These are phyloP conservation scores for Brasilioporus rufonigricans DNA, from an alignment of 768 basidiomycete genomes.

Conservation along the genomic window DNA sequence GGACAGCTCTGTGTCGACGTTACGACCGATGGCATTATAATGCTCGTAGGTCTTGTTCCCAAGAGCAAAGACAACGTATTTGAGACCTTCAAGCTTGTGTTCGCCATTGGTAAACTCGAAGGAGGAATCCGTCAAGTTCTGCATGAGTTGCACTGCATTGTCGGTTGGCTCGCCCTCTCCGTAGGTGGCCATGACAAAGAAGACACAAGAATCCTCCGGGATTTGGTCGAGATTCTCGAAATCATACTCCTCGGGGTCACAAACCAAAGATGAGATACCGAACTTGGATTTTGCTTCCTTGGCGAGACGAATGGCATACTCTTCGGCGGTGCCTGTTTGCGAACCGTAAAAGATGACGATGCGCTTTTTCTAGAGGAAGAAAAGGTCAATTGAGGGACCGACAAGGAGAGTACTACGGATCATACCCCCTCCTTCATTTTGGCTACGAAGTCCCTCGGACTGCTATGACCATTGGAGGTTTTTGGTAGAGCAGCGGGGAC, in stretches of 20 bases:
- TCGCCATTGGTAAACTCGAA: slow-evolving; percentile 85
- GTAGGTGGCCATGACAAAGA: slow-evolving; percentile 98
- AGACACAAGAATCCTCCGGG: slow-evolving; percentile 81
- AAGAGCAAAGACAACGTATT: slow-evolving; percentile 93
- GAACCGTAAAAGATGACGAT: slow-evolving; percentile 97
- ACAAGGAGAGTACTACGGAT: neutral
- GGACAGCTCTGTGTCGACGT: slow-evolving; percentile 68
- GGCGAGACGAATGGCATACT: slow-evolving; percentile 95
- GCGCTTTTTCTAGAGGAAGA: slow-evolving; percentile 78
- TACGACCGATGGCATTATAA: slow-evolving; percentile 86
- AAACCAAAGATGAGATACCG: slow-evolving; percentile 92
- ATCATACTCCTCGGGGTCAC: slow-evolving; percentile 98
- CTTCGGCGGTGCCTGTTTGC: slow-evolving; percentile 97
- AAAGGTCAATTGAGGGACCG: slow-evolving; percentile 2
- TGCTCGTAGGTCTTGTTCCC: slow-evolving; percentile 96
- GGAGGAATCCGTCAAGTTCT: slow-evolving; percentile 82
- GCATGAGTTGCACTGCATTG: slow-evolving; percentile 93
- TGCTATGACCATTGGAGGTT: slow-evolving; percentile 62
- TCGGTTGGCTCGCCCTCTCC: slow-evolving; percentile 99
- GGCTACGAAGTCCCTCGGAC: slow-evolving; percentile 91
- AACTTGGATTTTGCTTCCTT: slow-evolving; percentile 98
- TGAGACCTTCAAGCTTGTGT: slow-evolving; percentile 75
- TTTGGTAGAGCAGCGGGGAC: slow-evolving; percentile 46
- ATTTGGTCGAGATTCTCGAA: slow-evolving; percentile 93
- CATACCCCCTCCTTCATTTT: slow-evolving; percentile 94